Percentiles rank a stretch among this genome's conserved stretches.
These are phyloP conservation scores for Vitis vinifera DNA, from an alignment of 164 flowering plant species.

Conservation along the genomic window DNA sequence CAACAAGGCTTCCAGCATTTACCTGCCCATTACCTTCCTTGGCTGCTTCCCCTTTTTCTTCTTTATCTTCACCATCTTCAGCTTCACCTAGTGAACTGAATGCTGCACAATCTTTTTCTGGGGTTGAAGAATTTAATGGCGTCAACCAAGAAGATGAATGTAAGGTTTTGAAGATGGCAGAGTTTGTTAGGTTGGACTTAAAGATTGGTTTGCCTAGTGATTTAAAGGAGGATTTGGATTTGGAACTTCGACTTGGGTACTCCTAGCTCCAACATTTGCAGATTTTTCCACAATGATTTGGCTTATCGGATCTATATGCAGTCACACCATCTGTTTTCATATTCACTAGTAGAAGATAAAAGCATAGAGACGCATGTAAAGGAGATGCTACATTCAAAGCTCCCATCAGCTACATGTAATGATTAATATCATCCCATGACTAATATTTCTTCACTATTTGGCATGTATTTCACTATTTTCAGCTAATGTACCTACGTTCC, in stretches of 20 bases:
- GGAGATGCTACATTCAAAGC: not conserved
- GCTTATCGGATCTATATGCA: too few relatives aligned
- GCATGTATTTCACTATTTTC: not conserved
- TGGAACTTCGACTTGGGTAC: conserved; percentile 71
- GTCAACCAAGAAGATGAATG: conserved; percentile 6
- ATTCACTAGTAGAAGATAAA: not conserved
- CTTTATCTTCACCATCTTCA: conserved; percentile 22
- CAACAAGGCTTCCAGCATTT: conserved; percentile 11
- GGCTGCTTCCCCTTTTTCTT: conserved; percentile 23
- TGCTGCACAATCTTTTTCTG: conserved; percentile 18
- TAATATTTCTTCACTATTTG: not conserved
- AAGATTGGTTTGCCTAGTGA: conserved; percentile 38
- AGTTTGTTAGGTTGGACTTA: conserved; percentile 38
- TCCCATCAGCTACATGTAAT: not conserved
- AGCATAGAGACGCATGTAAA: not conserved
- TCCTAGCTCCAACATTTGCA: conserved; percentile 8
- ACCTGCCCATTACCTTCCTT: conserved; percentile 16
- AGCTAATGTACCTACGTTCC: too few relatives aligned
- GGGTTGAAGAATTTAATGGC: conserved; percentile 11
- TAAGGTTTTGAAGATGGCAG: conserved; percentile 22
- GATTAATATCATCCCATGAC: not conserved
- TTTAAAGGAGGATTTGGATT: conserved; percentile 44
- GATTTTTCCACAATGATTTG: too few relatives aligned
- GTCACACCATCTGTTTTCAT: too few relatives aligned
- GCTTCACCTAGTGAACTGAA: conserved; percentile 12